Base-by-base conservation (phyloP, 176 grass and related monocot species). In the Pharus latifolius region DNA sequence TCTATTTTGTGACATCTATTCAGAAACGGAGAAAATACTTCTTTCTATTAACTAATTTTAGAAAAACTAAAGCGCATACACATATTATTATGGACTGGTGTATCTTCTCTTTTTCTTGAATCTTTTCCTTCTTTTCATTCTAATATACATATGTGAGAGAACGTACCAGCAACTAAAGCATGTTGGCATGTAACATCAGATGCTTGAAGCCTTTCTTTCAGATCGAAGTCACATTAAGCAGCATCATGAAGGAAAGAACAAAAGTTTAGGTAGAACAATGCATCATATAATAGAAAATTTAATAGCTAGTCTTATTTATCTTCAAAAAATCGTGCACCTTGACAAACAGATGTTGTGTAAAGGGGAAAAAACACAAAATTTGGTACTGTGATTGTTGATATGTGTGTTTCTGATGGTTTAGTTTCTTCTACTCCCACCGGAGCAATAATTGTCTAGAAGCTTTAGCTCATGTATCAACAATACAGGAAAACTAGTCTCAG, bases 101-200 rank as follows among this genome's bases (percentile, higher is more conserved):
- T 30, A 64, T 49, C 48, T 44, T 72, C 13, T 19, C 8, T 30
- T 63, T 63, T 61, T 70, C 24, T 2, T 63, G 14, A 47, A 55
- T 45, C 15, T 63, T 53, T 14, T 2, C n/a, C n/a, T 33, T 20
- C 66, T 63, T 63, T 57, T 52, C 22, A 11, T 30, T 44, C 9
- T 45, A 32, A 28, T 40, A 30, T 78, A 18, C 66, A 23, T 52
- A 53, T 19, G 8, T 0, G 26, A 68, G 35, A 32, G 62, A 47
- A 47, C 30, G 35, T 80, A 75, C 50, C 47, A 80, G 69, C 76
- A 69, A 56, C 76, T 85, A 61, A 55, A 48, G 70, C n/a, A 63
- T 52, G 55, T 46, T 69, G 63, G 23, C 24, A 16, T 32, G 70
- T 75, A 48, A 63, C 63, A 80, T 75, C 74, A 65, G 30, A 55